Base-by-base conservation (phyloP, 2,329 filamentous ascomycete species). In the Botrytis fragariae region DNA sequence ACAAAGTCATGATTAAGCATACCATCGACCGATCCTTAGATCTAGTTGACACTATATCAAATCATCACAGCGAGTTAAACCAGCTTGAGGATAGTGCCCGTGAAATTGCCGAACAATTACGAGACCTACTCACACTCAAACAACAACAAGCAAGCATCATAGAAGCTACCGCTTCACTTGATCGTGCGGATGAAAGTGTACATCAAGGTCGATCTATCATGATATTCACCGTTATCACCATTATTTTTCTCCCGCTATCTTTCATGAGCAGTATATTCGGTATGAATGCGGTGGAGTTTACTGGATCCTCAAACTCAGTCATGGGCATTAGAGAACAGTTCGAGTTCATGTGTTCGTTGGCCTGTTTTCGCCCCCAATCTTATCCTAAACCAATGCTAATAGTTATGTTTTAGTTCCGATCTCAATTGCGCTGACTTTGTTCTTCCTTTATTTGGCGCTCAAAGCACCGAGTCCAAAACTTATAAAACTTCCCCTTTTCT, bases 61-160 rank as follows among this genome's bases (percentile, higher is more conserved):
- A 20, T 12, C 61, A 57, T 25, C 51, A 39, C 5, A 37, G 25
- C 48, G 71, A 69, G 29, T 42, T 72, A 10, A 22, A 69, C 1
- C 51, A 72, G 20, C 71, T 72, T 4, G 63, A 72, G 42, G 1
- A 37, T 2, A 61, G 35, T 39, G 44, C 63, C 20, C 54, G 63
- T 14, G 71, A 69, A 4, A 59, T 69, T 20, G 35, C 62, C 3
- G 63, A 69, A 1, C 59, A 76, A 72, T 48, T 78, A 18, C 71
- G 75, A 20, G 82, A 84, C 69, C 78, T 86, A 1, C 77, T 86
- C 1, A 80, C 78, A 0, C 76, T 86, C 29, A 86, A 86, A 71
- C 84, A 86, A 45, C 84, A 86, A 73, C 84, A 86, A 71, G 83
- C 84, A 0, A 81, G 82, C 54, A 82, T 86, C 0, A 79, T 85